These are phyloP conservation scores for Vararia minispora DNA, from an alignment of 768 basidiomycete species.

Conservation along the genomic window DNA sequence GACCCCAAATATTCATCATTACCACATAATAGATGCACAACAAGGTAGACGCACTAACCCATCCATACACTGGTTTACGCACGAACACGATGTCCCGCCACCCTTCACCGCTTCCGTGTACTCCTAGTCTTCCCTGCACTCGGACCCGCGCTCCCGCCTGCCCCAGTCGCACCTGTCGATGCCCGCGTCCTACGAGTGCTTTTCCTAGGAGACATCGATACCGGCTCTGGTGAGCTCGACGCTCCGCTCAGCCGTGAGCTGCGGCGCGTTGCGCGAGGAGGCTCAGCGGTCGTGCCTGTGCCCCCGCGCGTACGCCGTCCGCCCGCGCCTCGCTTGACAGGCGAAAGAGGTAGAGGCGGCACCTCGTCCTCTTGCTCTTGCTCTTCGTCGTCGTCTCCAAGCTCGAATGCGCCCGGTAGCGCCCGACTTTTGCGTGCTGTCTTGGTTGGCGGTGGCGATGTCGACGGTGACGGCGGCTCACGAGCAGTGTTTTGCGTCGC, in stretches of 20 bases:
- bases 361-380: conserved; percentile 11
- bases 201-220: conserved; percentile 12
- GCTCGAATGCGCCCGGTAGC: conserved; percentile 3
- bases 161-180: no score
- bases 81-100: no score
- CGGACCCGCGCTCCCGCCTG: no score
- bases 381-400: conserved; percentile 7
- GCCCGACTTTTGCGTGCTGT: conserved; percentile 5
- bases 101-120: no score
- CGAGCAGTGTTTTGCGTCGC: background rate
- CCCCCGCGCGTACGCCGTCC: conserved; percentile 2
- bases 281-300: conserved; percentile 3
- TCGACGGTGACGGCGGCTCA: conserved; percentile 9
- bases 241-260: conserved; percentile 13
- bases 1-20: no score
- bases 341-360: conserved; percentile 8
- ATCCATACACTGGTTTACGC: no score
- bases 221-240: conserved; percentile 11
- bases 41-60: no score
- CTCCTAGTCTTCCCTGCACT: conserved; percentile 6
- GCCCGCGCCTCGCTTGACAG: conserved; percentile 10
- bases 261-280: no score
- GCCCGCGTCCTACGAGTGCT: no score
- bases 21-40: no score
- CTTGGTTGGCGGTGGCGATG: conserved; percentile 7